phyloP scores from a whole-genome alignment of 495 filamentous ascomycete species.

The Trichoderma reesei region DNA sequence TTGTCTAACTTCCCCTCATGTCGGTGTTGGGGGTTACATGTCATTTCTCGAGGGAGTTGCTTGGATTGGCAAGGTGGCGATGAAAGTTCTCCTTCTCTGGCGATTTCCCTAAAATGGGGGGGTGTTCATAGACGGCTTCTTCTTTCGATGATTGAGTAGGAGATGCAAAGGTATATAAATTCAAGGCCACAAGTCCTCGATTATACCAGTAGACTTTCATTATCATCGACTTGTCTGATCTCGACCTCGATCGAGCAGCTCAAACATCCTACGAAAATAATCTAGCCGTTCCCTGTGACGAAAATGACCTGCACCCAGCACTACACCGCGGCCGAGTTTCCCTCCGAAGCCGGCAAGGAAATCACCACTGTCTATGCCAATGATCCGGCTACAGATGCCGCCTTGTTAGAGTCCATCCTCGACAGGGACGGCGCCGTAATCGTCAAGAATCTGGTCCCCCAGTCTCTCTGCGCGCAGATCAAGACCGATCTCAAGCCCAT shows the following conservation, averaged over 20 bases:
- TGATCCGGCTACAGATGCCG: constrained; percentile 1
- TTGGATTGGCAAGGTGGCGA: constrained; percentile 2
- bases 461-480: constrained; percentile 18
- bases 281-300: too few relatives aligned
- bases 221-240: not conserved
- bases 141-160: not conserved
- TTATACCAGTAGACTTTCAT: too few relatives aligned
- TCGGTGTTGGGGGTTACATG: not conserved
- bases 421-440: constrained; percentile 18
- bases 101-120: not conserved
- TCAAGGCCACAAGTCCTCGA: too few relatives aligned
- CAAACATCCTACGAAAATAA: too few relatives aligned
- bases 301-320: constrained; percentile 7
- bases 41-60: constrained; percentile 3
- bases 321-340: not conserved
- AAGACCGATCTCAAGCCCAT: constrained; percentile 20
- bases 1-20: not conserved
- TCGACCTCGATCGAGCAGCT: not conserved
- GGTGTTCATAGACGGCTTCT: not conserved
- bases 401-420: constrained; percentile 1
- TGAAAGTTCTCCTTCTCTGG: not conserved
- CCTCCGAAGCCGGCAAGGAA: constrained; percentile 7
- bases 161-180: not conserved
- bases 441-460: constrained; percentile 19
- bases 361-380: constrained; percentile 5